Evolutionary conservation across 495 filamentous ascomycete species (phyloP).

Genomic region (Hyphodiscus hymeniophilus): DNA sequence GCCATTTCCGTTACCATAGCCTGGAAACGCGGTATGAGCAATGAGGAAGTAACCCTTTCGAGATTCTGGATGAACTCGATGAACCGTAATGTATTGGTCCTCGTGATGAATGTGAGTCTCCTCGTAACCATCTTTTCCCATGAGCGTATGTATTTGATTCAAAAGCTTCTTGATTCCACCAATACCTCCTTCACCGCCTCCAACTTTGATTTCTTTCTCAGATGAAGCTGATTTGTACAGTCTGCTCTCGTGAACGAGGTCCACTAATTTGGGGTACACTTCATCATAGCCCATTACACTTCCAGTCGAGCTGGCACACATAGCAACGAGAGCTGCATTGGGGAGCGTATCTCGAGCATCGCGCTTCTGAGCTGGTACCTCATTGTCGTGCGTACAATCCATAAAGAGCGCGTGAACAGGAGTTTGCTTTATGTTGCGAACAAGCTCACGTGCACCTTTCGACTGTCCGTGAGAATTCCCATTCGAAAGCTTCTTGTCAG

Average conservation of each 20-base stretch:
- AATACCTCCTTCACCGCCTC: conserved; percentile 68
- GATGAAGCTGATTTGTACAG: conserved; percentile 64
- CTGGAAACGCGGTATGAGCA: conserved; percentile 89
- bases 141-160: conserved; percentile 84
- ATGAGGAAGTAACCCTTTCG: conserved; percentile 91
- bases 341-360: conserved; percentile 91
- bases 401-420: conserved; percentile 94
- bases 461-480: conserved; percentile 5
- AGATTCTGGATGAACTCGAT: conserved; percentile 83
- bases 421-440: conserved; percentile 66
- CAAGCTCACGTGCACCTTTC: conserved; percentile 24
- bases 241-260: conserved; percentile 82
- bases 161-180: conserved; percentile 82
- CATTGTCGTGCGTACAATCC: conserved; percentile 99
- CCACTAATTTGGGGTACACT: conserved; percentile 83
- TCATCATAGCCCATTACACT: conserved; percentile 99
- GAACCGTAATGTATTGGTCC: conserved; percentile 90
- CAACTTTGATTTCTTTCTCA: conserved; percentile 46
- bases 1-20: conserved; percentile 72
- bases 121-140: conserved; percentile 89
- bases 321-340: conserved; percentile 88
- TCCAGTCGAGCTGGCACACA: conserved; percentile 90
- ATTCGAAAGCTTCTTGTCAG: conserved; percentile 22
- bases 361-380: conserved; percentile 89
- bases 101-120: conserved; percentile 98